A percentile compares a stretch with the other conserved stretches of the same genome.
phyloP scores from a whole-genome alignment of 208 protist genomes.

The Blastocrithidia nonstop region DNA sequence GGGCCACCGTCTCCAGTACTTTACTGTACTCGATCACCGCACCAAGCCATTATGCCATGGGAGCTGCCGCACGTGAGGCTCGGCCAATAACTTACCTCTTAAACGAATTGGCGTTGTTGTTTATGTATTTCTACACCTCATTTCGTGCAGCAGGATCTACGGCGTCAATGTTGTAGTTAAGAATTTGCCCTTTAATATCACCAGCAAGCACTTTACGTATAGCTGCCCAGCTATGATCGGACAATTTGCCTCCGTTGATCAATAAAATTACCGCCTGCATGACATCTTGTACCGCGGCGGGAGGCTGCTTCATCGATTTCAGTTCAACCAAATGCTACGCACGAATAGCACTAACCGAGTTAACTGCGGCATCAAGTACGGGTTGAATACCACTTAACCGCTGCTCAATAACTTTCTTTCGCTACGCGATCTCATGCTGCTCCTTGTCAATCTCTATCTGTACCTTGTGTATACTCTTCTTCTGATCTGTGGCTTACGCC shows the following conservation, averaged over 20 bases:
- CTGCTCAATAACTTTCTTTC: conserved; percentile 87
- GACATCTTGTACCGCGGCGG: conserved; percentile 90
- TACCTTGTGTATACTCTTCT: conserved; percentile 89
- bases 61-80: conserved; percentile 89
- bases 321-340: conserved; percentile 92
- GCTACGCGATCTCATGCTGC: conserved; percentile 68
- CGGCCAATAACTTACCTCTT: conserved; percentile 86
- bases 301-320: conserved; percentile 91
- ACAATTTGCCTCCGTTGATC: conserved; percentile 52
- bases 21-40: conserved; percentile 93
- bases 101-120: conserved; percentile 81
- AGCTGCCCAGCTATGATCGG: conserved; percentile 87
- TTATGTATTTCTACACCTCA: conserved; percentile 84
- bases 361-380: conserved; percentile 85
- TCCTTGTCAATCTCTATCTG: conserved; percentile 86
- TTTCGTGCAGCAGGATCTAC: conserved; percentile 43
- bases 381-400: conserved; percentile 91
- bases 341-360: conserved; percentile 89
- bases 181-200: conserved; percentile 90
- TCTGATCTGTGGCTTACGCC: conserved; percentile 86
- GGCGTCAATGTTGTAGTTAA: conserved; percentile 91
- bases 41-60: conserved; percentile 95
- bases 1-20: conserved; percentile 87
- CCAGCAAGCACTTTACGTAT: conserved; percentile 91
- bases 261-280: conserved; percentile 92